These are phyloP conservation scores for Scedosporium aurantiacum DNA, from an alignment of 2,329 filamentous ascomycete species.

Conservation along the genomic window DNA sequence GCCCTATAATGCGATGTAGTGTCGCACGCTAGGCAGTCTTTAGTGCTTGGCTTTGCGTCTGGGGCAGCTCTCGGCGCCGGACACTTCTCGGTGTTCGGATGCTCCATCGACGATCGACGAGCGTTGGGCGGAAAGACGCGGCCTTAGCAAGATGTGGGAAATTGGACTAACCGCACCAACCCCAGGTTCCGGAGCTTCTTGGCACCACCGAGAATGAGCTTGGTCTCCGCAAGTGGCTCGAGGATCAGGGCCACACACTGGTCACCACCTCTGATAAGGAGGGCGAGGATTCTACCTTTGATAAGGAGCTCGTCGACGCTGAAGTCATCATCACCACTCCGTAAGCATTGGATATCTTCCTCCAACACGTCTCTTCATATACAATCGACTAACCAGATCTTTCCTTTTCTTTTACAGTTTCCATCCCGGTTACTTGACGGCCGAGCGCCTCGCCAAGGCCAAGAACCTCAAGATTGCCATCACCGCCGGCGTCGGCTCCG, in stretches of 20 bases:
- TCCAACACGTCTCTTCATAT: not conserved
- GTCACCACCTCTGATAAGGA: conserved; percentile 98
- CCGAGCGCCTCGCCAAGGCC: conserved; percentile 90
- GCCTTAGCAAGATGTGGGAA: not conserved
- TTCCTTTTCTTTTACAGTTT: conserved; percentile 45
- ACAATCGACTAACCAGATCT: not conserved
- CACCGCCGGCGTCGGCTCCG: conserved; percentile 94
- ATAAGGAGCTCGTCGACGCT: conserved; percentile 90
- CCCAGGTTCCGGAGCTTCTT: conserved; percentile 64
- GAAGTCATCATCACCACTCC: conserved; percentile 99
- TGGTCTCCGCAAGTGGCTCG: conserved; percentile 92
- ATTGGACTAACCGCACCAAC: conserved; percentile 3
- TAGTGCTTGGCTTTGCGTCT: not conserved
- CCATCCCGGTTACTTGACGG: conserved; percentile 95
- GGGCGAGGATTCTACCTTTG: conserved; percentile 81
- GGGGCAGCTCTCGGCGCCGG: not conserved
- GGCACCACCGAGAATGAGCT: conserved; percentile 98
- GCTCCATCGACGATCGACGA: not conserved
- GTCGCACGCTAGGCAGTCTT: not conserved
- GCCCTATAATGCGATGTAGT: not conserved
- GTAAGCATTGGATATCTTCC: conserved; percentile 33
- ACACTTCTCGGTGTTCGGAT: not conserved
- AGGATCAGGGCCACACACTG: conserved; percentile 91
- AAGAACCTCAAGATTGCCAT: conserved; percentile 98
- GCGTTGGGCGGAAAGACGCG: not conserved